Evolutionary conservation across 148 eudicot species (phyloP).

Genomic region (Camellia lanceoleosa): DNA sequence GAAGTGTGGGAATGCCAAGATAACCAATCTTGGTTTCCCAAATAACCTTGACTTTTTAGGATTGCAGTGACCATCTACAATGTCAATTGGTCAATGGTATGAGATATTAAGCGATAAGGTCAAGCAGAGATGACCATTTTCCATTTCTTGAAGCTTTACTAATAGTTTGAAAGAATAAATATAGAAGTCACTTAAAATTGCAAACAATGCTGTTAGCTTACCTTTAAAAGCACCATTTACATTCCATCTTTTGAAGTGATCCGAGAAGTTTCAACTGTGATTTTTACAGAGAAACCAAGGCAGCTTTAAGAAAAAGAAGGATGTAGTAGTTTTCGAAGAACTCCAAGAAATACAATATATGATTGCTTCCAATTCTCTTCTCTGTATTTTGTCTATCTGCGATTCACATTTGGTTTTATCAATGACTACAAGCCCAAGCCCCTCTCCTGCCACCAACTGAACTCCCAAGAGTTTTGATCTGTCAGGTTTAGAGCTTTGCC

Average conservation of each 20-base stretch:
- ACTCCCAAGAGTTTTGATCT: neutral
- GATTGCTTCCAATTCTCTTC: neutral
- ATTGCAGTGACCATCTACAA: neutral
- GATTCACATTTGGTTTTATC: neutral
- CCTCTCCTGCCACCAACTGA: neutral
- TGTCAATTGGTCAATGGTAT: neutral
- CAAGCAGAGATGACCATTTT: neutral
- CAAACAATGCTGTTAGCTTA: neutral
- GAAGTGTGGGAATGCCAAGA: neutral
- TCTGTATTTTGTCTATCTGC: neutral
- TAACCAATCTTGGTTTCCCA: neutral
- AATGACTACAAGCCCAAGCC: neutral
- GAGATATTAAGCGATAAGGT: neutral
- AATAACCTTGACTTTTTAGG: neutral
- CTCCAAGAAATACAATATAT: neutral
- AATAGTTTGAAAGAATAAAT: neutral
- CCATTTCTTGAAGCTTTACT: neutral
- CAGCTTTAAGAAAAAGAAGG: neutral
- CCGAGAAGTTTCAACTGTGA: neutral
- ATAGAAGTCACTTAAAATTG: neutral
- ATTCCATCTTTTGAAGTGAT: neutral
- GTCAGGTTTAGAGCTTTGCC: neutral
- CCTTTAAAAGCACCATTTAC: neutral
- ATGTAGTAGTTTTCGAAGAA: neutral
- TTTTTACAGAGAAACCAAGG: neutral